Evolutionary conservation across 495 filamentous ascomycete species (phyloP).

Genomic region (Jackrogersella minutella): DNA sequence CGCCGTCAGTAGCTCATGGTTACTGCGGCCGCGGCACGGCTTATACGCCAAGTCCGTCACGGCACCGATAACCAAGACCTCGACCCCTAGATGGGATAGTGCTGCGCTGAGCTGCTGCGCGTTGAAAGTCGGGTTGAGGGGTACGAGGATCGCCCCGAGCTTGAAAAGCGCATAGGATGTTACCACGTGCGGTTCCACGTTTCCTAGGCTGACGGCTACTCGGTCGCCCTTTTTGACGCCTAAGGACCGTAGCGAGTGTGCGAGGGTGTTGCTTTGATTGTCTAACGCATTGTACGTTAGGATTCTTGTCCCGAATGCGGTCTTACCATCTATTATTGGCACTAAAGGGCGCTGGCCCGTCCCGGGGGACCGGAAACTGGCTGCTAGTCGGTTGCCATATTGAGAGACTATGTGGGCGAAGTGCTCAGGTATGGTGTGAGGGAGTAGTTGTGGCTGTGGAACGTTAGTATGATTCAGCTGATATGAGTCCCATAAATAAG

Average conservation of each 20-base stretch:
- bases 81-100: constrained; percentile 75
- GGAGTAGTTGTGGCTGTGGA: constrained; percentile 72
- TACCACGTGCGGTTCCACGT: constrained; percentile 81
- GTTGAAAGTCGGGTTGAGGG: constrained; percentile 93
- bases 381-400: constrained; percentile 77
- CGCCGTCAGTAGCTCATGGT: constrained; percentile 71
- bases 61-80: constrained; percentile 81
- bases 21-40: constrained; percentile 71
- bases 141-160: constrained; percentile 88
- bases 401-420: constrained; percentile 74
- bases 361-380: constrained; percentile 53
- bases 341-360: constrained; percentile 11
- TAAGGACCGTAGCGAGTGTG: constrained; percentile 72
- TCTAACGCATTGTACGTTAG: constrained; percentile 81
- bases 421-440: constrained; percentile 81
- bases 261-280: constrained; percentile 76
- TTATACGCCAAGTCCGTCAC: constrained; percentile 89
- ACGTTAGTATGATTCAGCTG: constrained; percentile 16
- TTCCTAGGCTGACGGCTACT: constrained; percentile 86
- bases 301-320: constrained; percentile 50
- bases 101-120: constrained; percentile 78
- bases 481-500: neutral
- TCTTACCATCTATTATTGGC: too few species aligned
- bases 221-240: constrained; percentile 87
- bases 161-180: constrained; percentile 91